Conservation (phyloP, 2,329 filamentous ascomycete species). For the Lachnellula willkommii region DNA sequence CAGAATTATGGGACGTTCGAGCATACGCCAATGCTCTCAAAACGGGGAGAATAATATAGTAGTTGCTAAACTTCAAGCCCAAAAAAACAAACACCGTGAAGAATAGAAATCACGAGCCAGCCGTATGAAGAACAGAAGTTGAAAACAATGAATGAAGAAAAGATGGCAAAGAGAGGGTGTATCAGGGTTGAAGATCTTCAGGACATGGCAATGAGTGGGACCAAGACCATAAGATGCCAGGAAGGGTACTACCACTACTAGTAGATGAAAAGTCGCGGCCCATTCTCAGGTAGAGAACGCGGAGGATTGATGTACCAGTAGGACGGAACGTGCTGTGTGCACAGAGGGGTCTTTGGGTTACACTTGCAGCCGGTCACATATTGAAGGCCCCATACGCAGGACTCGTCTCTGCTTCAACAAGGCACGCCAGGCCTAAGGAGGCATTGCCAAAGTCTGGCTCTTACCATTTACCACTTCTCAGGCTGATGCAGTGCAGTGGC, state of each 20-base stretch:
- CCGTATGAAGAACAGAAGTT: conserved; percentile 26
- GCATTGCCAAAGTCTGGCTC: too few relatives aligned
- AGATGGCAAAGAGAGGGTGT: conserved; percentile 14
- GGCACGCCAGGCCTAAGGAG: too few relatives aligned
- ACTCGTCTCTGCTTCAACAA: too few relatives aligned
- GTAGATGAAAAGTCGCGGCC: not conserved
- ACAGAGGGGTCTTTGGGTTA: too few relatives aligned
- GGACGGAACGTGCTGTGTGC: not conserved
- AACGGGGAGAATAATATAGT: not conserved
- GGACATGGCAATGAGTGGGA: not conserved
- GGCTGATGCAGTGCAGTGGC: not conserved
- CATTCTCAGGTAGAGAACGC: not conserved
- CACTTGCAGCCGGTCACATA: too few relatives aligned
- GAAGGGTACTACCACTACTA: not conserved
- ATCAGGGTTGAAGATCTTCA: conserved; percentile 11
- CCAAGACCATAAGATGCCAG: conserved; percentile 1
- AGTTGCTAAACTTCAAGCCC: conserved; percentile 6
- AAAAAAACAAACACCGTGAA: conserved; percentile 16
- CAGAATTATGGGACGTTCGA: conserved; percentile 19
- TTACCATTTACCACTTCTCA: not conserved
- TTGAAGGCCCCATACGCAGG: too few relatives aligned
- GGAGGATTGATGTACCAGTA: not conserved
- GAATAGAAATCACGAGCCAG: conserved; percentile 30
- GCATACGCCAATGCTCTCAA: conserved; percentile 21
- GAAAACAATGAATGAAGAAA: conserved; percentile 13